Evolutionary conservation across 495 filamentous ascomycete genomes (phyloP).

Genomic region (Lentithecium fluviatile): DNA sequence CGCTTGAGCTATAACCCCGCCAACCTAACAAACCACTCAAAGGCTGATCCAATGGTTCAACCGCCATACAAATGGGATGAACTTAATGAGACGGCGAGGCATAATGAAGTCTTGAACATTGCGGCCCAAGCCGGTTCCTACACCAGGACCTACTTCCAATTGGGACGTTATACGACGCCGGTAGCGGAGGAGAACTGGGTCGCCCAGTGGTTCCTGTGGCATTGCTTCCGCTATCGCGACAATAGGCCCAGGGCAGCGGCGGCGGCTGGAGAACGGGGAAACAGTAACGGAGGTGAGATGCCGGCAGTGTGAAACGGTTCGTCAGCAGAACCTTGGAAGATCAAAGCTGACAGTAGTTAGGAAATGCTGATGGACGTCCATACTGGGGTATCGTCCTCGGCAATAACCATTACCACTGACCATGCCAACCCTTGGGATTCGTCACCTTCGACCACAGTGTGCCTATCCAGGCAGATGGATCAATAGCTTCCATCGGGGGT

Average conservation of each 20-base stretch:
- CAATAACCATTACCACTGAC: too few relatives aligned
- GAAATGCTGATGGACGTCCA: too few relatives aligned
- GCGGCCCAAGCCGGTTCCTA: slow-evolving; percentile 22
- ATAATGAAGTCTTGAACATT: slow-evolving; percentile 39
- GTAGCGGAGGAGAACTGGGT: slow-evolving; percentile 45
- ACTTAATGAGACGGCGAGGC: slow-evolving; percentile 42
- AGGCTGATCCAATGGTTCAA: slow-evolving; percentile 22
- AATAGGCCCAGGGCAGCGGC: slow-evolving; percentile 31
- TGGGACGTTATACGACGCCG: slow-evolving; percentile 33
- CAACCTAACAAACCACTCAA: slow-evolving; percentile 28
- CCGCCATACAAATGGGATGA: slow-evolving; percentile 39
- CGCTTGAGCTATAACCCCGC: slow-evolving; percentile 33
- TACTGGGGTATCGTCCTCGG: too few relatives aligned
- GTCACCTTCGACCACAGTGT: too few relatives aligned
- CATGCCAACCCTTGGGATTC: too few relatives aligned
- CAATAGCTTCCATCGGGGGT: too few relatives aligned
- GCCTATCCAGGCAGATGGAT: too few relatives aligned
- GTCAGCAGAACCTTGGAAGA: too few relatives aligned
- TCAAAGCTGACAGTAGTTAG: too few relatives aligned
- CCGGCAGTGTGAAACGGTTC: too few relatives aligned
- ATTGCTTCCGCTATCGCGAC: slow-evolving; percentile 46
- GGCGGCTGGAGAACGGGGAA: not conserved
- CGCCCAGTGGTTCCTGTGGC: slow-evolving; percentile 44
- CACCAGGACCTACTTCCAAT: slow-evolving; percentile 37
- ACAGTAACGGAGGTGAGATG: not conserved